Conservation (phyloP, 495 filamentous ascomycete species). For the Neurospora sp. region DNA sequence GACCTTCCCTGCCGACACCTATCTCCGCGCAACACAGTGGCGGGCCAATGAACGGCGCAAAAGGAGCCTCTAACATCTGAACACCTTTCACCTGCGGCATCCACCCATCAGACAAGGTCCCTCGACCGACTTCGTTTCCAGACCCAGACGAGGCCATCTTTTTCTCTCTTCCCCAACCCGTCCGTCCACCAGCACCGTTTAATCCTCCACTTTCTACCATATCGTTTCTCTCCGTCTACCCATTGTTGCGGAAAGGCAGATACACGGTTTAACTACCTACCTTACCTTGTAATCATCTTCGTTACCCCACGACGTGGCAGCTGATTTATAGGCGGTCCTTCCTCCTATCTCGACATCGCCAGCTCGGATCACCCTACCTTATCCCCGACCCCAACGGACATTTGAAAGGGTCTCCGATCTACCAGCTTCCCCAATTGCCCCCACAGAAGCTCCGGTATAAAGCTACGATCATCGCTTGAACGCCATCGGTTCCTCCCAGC, state of each 20-base stretch:
- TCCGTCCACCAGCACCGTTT: neutral
- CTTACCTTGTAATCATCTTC: neutral
- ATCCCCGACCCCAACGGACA: neutral
- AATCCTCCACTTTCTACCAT: neutral
- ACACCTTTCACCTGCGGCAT: slow-evolving; percentile 26
- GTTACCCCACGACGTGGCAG: neutral
- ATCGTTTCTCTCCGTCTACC: neutral
- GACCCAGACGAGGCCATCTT: slow-evolving; percentile 3
- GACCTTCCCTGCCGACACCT: neutral
- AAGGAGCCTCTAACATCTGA: slow-evolving; percentile 21
- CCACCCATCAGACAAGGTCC: neutral
- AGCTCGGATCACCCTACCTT: neutral
- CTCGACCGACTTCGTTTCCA: neutral
- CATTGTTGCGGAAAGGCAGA: neutral
- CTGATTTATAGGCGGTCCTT: neutral
- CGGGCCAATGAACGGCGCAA: neutral
- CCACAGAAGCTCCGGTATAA: neutral
- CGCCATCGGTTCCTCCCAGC: neutral
- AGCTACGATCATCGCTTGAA: neutral
- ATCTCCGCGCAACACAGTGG: neutral
- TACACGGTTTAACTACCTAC: neutral
- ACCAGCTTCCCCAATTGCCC: neutral
- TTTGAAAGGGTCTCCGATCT: neutral
- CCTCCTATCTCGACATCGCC: neutral
- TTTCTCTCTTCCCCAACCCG: neutral